A percentile compares a stretch with the other conserved stretches of the same genome.
phyloP scores from a whole-genome alignment of 257 asterid species.

The Solanum medicagineum region DNA sequence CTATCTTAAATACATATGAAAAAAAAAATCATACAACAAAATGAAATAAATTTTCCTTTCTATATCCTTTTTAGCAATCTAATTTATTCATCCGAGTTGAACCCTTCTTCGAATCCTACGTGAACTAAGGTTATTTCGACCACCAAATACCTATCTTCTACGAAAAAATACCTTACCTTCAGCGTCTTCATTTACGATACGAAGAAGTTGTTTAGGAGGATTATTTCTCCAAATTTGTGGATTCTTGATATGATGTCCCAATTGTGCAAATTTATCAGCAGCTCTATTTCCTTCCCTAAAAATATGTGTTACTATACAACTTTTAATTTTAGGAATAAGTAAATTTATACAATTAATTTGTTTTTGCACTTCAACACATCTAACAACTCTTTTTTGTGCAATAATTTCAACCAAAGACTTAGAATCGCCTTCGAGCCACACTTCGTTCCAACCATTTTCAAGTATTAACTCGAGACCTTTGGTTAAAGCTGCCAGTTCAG shows the following conservation, averaged over 20 bases:
- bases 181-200: conserved; percentile 49
- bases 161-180: conserved; percentile 38
- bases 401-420: conserved; percentile 45
- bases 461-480: conserved; percentile 60
- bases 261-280: conserved; percentile 59
- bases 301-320: conserved; percentile 38
- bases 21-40: not conserved
- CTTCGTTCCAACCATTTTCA: conserved; percentile 51
- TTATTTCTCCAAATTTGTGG: conserved; percentile 48
- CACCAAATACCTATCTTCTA: conserved; percentile 12
- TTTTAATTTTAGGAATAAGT: conserved; percentile 33
- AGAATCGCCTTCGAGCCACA: conserved; percentile 78
- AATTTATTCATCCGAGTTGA: too few species aligned
- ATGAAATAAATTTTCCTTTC: not conserved
- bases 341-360: conserved; percentile 26
- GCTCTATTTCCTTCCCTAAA: conserved; percentile 68
- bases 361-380: conserved; percentile 29
- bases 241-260: conserved; percentile 44
- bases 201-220: conserved; percentile 38
- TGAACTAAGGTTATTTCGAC: not conserved
- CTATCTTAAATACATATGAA: not conserved
- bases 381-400: conserved; percentile 12
- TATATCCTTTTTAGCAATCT: not conserved
- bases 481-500: conserved; percentile 49
- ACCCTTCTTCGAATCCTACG: too few species aligned